phyloP scores from a whole-genome alignment of 2,329 filamentous ascomycete genomes.

The Arthrobotrys musiformis region DNA sequence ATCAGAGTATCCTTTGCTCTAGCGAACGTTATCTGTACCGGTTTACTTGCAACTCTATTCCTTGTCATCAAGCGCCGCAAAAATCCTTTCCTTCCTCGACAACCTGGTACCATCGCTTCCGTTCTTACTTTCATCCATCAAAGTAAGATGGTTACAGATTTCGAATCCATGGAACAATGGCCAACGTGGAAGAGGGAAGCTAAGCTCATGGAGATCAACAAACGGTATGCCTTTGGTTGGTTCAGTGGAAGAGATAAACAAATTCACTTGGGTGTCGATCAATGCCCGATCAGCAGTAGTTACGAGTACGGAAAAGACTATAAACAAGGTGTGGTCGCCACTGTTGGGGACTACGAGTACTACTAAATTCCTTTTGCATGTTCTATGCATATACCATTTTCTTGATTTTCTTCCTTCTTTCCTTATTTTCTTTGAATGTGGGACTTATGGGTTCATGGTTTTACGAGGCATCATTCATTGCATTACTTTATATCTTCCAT shows the following conservation, averaged over 20 bases:
- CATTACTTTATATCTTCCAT: not conserved
- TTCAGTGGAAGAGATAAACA: constrained; percentile 78
- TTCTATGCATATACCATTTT: not conserved
- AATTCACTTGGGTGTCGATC: constrained; percentile 79
- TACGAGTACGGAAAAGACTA: constrained; percentile 54
- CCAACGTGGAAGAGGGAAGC: constrained; percentile 72
- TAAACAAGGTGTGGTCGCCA: constrained; percentile 49
- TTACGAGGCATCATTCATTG: constrained; percentile 2
- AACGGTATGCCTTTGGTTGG: constrained; percentile 81
- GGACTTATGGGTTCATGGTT: not conserved
- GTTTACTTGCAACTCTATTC: constrained; percentile 71
- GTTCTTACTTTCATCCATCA: constrained; percentile 82
- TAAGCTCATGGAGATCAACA: constrained; percentile 70
- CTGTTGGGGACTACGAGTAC: constrained; percentile 48
- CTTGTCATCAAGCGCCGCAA: constrained; percentile 73
- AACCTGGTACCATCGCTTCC: constrained; percentile 80
- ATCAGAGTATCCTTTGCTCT: constrained; percentile 75
- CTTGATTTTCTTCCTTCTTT: not conserved
- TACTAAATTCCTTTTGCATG: constrained; percentile 26
- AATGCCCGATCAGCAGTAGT: constrained; percentile 61
- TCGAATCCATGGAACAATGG: constrained; percentile 75
- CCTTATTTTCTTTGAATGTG: not conserved
- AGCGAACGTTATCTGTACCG: constrained; percentile 73
- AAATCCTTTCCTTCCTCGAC: constrained; percentile 78
- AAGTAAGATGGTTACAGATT: constrained; percentile 80